Conservation (phyloP, 2,329 filamentous ascomycete genomes). For the Trichoderma gracile region DNA sequence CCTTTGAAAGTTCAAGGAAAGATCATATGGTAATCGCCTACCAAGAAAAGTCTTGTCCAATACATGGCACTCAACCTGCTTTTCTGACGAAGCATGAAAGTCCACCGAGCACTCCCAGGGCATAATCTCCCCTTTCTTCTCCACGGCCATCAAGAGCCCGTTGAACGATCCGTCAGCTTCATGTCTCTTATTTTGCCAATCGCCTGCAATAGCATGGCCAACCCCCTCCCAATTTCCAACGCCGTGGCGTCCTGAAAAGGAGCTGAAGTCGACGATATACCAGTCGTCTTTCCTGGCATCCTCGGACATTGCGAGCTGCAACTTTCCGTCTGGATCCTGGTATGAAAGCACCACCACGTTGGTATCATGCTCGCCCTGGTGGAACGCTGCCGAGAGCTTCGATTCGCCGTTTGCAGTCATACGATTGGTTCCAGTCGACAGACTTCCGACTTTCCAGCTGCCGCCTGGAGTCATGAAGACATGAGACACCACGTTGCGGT, state of each 20-base stretch:
- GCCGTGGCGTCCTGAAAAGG: slow-evolving; percentile 15
- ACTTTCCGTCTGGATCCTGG: slow-evolving; percentile 23
- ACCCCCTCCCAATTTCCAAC: slow-evolving; percentile 27
- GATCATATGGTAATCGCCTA: not conserved
- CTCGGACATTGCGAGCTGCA: slow-evolving; percentile 29
- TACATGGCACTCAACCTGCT: slow-evolving; percentile 26
- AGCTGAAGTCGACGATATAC: slow-evolving; percentile 25
- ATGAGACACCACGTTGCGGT: slow-evolving; percentile 26
- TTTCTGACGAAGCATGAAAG: slow-evolving; percentile 25
- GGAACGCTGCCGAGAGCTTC: slow-evolving; percentile 30
- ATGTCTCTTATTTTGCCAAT: slow-evolving; percentile 23
- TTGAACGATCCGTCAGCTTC: not conserved
- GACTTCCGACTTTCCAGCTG: slow-evolving; percentile 27
- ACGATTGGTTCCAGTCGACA: slow-evolving; percentile 8
- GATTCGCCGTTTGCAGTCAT: slow-evolving; percentile 24
- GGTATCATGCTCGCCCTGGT: slow-evolving; percentile 24
- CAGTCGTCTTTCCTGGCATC: slow-evolving; percentile 27
- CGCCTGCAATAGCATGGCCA: slow-evolving; percentile 30
- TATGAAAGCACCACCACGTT: slow-evolving; percentile 29
- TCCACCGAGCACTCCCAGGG: slow-evolving; percentile 30
- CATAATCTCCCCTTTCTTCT: slow-evolving; percentile 25
- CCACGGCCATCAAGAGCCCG: slow-evolving; percentile 28
- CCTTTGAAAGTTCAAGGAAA: not conserved
- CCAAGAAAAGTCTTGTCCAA: slow-evolving; percentile 26
- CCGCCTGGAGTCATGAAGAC: slow-evolving; percentile 26